Conservation (phyloP, 2,329 filamentous ascomycete genomes). For the Hypoxylon sp. region DNA sequence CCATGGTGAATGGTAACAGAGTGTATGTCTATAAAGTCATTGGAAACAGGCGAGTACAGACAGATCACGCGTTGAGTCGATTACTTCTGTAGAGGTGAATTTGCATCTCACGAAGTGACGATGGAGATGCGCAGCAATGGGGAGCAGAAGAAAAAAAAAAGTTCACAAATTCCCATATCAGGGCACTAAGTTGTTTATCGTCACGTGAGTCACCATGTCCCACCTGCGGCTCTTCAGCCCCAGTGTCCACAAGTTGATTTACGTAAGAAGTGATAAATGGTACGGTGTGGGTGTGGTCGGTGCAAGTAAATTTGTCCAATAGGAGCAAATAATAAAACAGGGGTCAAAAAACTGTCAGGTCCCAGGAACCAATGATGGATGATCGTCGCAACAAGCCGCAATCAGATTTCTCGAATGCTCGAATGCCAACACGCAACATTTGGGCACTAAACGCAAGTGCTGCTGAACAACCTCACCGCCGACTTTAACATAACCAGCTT, state of each 20-base stretch:
- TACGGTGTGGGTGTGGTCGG: conserved; percentile 1
- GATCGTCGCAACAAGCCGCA: conserved; percentile 14
- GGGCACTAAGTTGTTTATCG: conserved; percentile 34
- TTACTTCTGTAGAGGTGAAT: not conserved
- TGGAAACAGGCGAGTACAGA: not conserved
- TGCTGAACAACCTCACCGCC: conserved; percentile 14
- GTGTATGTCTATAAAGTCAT: conserved; percentile 1
- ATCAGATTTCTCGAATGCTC: conserved; percentile 18
- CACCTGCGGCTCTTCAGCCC: conserved; percentile 40
- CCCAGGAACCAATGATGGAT: conserved; percentile 30
- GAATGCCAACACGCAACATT: conserved; percentile 33
- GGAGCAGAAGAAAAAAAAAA: conserved; percentile 33
- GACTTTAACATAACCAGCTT: conserved; percentile 8
- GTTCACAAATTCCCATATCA: conserved; percentile 22
- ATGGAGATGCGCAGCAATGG: not conserved
- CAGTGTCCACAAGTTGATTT: conserved; percentile 19
- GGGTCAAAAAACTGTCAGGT: conserved; percentile 23
- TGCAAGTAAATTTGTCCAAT: conserved; percentile 10
- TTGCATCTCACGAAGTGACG: not conserved
- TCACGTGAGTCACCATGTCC: conserved; percentile 32
- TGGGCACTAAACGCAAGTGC: conserved; percentile 36
- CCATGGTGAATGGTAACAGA: conserved; percentile 54
- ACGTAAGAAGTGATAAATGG: conserved; percentile 5
- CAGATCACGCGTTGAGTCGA: not conserved
- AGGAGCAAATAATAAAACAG: conserved; percentile 5